Conservation (phyloP, 2,329 filamentous ascomycete species). For the Aspergillus pseudoviridinutans region DNA sequence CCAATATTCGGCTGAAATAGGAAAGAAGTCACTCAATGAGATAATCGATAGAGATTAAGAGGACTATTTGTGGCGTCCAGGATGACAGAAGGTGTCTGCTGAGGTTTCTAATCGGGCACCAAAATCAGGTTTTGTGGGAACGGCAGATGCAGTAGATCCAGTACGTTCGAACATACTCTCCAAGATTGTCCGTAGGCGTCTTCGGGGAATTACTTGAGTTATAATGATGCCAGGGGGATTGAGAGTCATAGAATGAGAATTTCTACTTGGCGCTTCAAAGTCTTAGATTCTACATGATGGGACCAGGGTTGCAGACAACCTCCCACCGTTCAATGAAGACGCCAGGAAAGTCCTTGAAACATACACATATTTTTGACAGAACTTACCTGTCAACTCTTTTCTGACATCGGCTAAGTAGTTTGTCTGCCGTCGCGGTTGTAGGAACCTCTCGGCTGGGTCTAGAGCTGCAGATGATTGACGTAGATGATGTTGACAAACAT, state of each 20-base stretch:
- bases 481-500: neutral
- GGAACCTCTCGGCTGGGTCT: neutral
- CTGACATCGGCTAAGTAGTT: neutral
- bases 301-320: neutral
- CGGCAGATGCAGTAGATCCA: neutral
- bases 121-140: neutral
- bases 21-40: neutral
- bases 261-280: neutral
- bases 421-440: no score
- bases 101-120: neutral
- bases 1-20: neutral
- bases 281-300: neutral
- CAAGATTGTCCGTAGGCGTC: neutral
- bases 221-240: neutral
- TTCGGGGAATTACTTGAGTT: neutral
- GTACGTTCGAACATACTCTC: neutral
- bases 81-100: neutral
- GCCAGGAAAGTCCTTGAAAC: neutral
- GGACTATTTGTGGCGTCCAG: neutral
- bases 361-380: neutral
- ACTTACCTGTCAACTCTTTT: neutral
- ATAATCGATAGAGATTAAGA: neutral
- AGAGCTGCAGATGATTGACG: neutral
- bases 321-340: neutral
- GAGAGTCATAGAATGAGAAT: neutral